Evolutionary conservation across 2,329 filamentous ascomycete species (phyloP).

Genomic region (Diaporthe humulicola): DNA sequence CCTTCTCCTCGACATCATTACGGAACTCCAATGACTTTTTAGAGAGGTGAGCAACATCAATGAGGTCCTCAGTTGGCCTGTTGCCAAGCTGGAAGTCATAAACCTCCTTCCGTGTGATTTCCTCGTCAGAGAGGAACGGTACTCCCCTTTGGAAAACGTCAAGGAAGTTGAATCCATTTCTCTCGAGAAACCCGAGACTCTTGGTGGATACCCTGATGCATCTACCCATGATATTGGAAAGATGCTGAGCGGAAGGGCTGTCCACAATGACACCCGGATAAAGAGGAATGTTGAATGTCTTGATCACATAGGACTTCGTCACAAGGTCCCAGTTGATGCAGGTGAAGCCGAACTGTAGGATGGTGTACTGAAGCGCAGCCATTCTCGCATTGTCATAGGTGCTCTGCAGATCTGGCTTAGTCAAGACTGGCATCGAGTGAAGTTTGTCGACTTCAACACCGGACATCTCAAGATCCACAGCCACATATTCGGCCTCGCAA

Average conservation of each 20-base stretch:
- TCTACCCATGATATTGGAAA: conserved; percentile 46
- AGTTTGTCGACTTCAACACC: conserved; percentile 45
- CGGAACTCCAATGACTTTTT: conserved; percentile 41
- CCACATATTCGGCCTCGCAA: conserved; percentile 47
- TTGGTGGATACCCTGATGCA: conserved; percentile 46
- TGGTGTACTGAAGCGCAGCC: conserved; percentile 48
- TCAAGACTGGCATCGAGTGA: neutral
- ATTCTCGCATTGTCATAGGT: conserved; percentile 47
- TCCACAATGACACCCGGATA: conserved; percentile 46
- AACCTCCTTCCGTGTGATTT: conserved; percentile 39
- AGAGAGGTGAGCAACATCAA: conserved; percentile 34
- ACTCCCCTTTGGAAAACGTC: conserved; percentile 47
- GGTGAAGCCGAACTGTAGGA: conserved; percentile 54
- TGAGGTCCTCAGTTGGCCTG: neutral
- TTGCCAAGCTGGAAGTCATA: conserved; percentile 31
- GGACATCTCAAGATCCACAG: conserved; percentile 56
- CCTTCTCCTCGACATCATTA: neutral
- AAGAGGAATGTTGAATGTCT: conserved; percentile 50
- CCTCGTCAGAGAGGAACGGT: conserved; percentile 48
- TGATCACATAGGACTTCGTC: conserved; percentile 42
- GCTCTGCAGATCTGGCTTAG: conserved; percentile 37
- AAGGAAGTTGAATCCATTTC: conserved; percentile 45
- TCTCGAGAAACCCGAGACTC: conserved; percentile 48
- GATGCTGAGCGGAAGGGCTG: conserved; percentile 3
- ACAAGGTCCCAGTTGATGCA: conserved; percentile 45